phyloP scores from a whole-genome alignment of 345 rosid species.

The Isatis tinctoria region DNA sequence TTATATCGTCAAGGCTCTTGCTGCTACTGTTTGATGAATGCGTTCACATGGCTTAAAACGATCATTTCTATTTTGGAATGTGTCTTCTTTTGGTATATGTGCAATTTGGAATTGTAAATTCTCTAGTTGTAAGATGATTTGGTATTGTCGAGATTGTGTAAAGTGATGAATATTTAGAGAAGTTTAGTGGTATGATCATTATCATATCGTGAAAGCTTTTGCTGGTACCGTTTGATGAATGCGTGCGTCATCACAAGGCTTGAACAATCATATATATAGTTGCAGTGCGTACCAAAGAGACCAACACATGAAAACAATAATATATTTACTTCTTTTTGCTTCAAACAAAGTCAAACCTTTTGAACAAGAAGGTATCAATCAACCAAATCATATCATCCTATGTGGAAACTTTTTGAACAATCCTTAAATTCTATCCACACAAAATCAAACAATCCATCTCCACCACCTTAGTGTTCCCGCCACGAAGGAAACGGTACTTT shows the following conservation, averaged over 20 bases:
- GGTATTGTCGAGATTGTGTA: neutral
- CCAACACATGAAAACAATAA: neutral
- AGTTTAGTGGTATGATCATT: neutral
- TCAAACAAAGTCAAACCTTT: slow-evolving; percentile 11
- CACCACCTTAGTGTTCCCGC: neutral
- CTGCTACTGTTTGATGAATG: neutral
- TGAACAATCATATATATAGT: neutral
- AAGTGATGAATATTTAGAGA: neutral
- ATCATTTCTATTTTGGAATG: too few species aligned
- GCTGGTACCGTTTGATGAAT: neutral
- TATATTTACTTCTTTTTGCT: slow-evolving; percentile 19
- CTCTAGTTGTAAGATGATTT: neutral
- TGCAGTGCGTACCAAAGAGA: neutral
- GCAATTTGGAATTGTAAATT: too few species aligned
- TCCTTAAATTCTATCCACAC: slow-evolving; percentile 21
- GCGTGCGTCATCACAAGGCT: neutral
- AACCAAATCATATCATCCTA: slow-evolving; percentile 6
- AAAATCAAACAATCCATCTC: neutral
- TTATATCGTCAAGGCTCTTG: neutral
- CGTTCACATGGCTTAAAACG: too few species aligned
- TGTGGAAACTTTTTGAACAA: neutral
- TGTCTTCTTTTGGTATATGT: too few species aligned
- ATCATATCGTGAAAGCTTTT: neutral
- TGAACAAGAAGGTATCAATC: slow-evolving; percentile 1
- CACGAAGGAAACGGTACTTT: neutral